Conservation (phyloP, 1,284 basidiomycete species). For the Marasmius sp. region DNA sequence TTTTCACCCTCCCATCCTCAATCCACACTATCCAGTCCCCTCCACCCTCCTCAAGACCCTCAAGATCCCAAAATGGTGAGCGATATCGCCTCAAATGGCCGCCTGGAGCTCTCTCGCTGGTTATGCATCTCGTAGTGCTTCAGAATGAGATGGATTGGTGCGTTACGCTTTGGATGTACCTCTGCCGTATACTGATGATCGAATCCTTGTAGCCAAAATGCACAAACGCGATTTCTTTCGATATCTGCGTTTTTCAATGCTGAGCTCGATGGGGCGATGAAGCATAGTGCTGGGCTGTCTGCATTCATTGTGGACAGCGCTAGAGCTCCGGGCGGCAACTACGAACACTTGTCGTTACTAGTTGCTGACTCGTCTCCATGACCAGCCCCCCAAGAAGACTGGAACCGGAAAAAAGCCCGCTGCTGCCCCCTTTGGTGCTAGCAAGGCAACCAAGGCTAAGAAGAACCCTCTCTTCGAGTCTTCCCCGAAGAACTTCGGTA, state of each 20-base stretch:
- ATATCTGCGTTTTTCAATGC: slow-evolving; percentile 14
- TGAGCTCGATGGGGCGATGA: slow-evolving; percentile 30
- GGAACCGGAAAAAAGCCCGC: slow-evolving; percentile 79
- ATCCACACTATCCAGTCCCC: background rate
- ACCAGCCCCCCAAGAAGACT: slow-evolving; percentile 77
- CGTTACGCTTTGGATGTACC: slow-evolving; percentile 42
- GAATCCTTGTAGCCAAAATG: slow-evolving; percentile 17
- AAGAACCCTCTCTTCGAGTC: slow-evolving; percentile 98
- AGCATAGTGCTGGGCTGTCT: slow-evolving; percentile 38
- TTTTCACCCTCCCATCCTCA: background rate
- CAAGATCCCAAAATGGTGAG: slow-evolving; percentile 16
- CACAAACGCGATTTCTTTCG: slow-evolving; percentile 15
- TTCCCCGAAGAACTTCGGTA: slow-evolving; percentile 90
- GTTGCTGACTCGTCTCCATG: slow-evolving; percentile 83
- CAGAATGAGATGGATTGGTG: slow-evolving; percentile 55
- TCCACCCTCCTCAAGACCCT: slow-evolving; percentile 8
- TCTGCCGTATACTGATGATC: slow-evolving; percentile 12
- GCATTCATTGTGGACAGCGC: slow-evolving; percentile 28
- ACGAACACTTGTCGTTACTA: background rate
- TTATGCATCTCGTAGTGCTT: slow-evolving; percentile 8
- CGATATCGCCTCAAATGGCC: background rate
- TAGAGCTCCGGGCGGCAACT: slow-evolving; percentile 59
- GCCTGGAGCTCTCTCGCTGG: slow-evolving; percentile 12
- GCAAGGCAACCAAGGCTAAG: slow-evolving; percentile 73
- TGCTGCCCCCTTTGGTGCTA: slow-evolving; percentile 71